Conservation (phyloP, 2,329 filamentous ascomycete genomes). For the Pseudogymnoascus sp. region DNA sequence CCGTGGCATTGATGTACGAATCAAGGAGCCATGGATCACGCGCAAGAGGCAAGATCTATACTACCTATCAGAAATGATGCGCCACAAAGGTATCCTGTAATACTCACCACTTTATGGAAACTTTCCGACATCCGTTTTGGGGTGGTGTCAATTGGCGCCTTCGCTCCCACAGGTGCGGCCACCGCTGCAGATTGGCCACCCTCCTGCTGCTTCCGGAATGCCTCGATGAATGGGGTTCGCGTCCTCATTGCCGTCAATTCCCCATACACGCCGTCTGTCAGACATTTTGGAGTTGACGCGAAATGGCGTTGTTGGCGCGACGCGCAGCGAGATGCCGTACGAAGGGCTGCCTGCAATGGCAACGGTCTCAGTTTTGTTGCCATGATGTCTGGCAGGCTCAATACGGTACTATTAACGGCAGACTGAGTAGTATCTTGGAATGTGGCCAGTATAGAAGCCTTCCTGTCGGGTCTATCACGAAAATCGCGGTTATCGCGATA, state of each 20-base stretch:
- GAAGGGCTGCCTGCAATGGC: background rate
- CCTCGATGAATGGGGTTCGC: conserved; percentile 62
- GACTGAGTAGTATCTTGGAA: background rate
- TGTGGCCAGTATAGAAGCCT: background rate
- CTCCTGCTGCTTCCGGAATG: conserved; percentile 44
- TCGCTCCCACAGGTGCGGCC: conserved; percentile 11
- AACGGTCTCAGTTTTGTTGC: background rate
- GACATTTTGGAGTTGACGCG: conserved; percentile 14
- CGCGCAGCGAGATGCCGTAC: background rate
- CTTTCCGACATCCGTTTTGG: conserved; percentile 62
- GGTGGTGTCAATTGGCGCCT: conserved; percentile 41
- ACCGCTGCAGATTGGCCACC: conserved; percentile 13
- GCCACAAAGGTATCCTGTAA: background rate
- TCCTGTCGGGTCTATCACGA: background rate
- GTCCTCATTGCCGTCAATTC: conserved; percentile 51
- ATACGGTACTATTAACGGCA: background rate
- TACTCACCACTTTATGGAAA: conserved; percentile 52
- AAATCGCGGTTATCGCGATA: background rate
- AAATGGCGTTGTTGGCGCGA: conserved; percentile 15
- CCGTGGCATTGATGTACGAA: conserved; percentile 60
- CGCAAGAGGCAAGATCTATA: conserved; percentile 52
- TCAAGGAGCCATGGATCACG: conserved; percentile 64
- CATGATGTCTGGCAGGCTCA: background rate
- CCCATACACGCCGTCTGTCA: conserved; percentile 48
- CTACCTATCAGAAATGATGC: conserved; percentile 9